These are phyloP conservation scores for Chaetomiaceae sp. DNA, from an alignment of 2,329 filamentous ascomycete genomes.

Conservation along the genomic window DNA sequence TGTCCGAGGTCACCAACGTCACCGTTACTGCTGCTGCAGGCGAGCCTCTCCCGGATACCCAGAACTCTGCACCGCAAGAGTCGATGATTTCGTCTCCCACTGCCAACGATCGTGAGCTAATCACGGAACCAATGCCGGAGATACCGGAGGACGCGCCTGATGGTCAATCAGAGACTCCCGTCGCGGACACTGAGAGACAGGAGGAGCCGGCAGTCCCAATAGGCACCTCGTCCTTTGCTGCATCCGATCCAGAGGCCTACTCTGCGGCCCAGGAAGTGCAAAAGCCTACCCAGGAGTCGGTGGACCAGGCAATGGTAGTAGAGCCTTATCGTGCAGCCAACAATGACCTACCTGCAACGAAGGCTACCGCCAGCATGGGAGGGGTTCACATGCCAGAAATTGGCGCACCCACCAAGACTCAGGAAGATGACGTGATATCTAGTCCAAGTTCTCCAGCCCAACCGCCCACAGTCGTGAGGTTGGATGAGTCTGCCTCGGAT, in stretches of 20 bases:
- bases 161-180: background rate
- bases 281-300: background rate
- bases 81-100: background rate
- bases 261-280: background rate
- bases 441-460: background rate
- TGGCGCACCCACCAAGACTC: background rate
- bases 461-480: background rate
- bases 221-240: too few species aligned
- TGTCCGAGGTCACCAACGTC: conserved; percentile 1
- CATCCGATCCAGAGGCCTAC: background rate
- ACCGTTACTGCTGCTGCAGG: background rate
- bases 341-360: too few species aligned
- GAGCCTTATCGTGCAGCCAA: too few species aligned
- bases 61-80: background rate
- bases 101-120: background rate
- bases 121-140: background rate
- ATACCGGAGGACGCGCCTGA: background rate
- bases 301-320: background rate
- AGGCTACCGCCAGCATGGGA: background rate
- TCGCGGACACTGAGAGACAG: background rate
- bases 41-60: background rate
- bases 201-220: background rate
- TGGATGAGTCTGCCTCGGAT: background rate
- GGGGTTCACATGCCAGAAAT: background rate
- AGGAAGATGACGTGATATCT: background rate